These are phyloP conservation scores for Kwoniella pini DNA, from an alignment of 768 basidiomycete genomes.

Conservation along the genomic window DNA sequence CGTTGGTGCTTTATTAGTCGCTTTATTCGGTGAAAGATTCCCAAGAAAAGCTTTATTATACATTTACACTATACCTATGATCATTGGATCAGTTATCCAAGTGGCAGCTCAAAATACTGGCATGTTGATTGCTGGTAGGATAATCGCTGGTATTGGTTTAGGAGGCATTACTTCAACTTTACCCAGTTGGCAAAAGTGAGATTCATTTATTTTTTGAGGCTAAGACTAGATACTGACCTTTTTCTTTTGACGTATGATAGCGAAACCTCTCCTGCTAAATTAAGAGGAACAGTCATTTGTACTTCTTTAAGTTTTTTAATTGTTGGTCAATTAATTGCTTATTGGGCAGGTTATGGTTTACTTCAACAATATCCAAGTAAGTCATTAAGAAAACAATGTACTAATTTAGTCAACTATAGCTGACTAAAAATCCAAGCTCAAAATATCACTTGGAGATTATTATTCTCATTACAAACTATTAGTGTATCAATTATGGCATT, in stretches of 20 bases:
- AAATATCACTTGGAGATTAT: conserved; percentile 22
- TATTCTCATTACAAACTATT: conserved; percentile 23
- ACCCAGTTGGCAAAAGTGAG: conserved; percentile 25
- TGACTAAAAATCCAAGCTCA: conserved; percentile 3
- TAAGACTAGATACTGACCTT: too few relatives aligned
- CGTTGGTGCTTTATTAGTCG: conserved; percentile 15
- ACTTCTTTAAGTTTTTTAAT: conserved; percentile 26
- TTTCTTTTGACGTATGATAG: neutral
- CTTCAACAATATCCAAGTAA: conserved; percentile 11
- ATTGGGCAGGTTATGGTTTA: conserved; percentile 25
- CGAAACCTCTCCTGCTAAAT: conserved; percentile 22
- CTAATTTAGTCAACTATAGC: too few relatives aligned
- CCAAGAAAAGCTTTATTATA: conserved; percentile 13
- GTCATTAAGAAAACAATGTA: too few relatives aligned
- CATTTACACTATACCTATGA: conserved; percentile 13
- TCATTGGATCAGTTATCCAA: conserved; percentile 17
- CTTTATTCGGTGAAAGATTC: conserved; percentile 16
- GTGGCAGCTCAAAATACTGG: conserved; percentile 14
- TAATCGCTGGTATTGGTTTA: conserved; percentile 24
- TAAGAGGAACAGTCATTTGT: conserved; percentile 26
- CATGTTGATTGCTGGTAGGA: conserved; percentile 19
- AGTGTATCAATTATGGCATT: conserved; percentile 21
- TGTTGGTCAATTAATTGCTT: conserved; percentile 19
- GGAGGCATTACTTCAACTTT: conserved; percentile 23
- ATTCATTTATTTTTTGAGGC: too few relatives aligned